Base-by-base conservation (phyloP, 192 early-diverging fungal species). In the Coemansia sp. region DNA sequence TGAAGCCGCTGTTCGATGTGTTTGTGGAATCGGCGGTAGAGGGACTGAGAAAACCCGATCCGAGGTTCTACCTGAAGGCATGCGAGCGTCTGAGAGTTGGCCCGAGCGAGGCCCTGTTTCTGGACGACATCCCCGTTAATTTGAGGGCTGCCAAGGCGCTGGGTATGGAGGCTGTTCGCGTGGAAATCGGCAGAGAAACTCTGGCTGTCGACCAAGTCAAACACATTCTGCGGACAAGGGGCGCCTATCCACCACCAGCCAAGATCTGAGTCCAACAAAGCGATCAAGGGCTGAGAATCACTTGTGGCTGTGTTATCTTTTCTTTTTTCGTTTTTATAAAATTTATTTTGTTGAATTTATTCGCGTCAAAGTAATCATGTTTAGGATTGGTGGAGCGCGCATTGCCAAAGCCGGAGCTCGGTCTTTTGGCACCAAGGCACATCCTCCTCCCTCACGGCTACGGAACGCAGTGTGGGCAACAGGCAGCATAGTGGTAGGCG, bases 101-200 rank as follows among this genome's bases (percentile, higher is more conserved):
- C 14, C 92, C 94, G 9, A 33, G 70, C 0, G 85, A 94, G 56
- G 85, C 72, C 5, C 84, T 94, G 36, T 94, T 95, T 66, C 64
- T 95, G 50, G 94, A 95, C 79, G 94, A 95, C 65, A 94, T 95
- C 71, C 88, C 86, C 18, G 76, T 63, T 76, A 94, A 94, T 50
- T 65, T 94, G 58, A 85, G 87, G 36, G 79, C 89, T 2, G 92
- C 94, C 0, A 76, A 86, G 36, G 68, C 79, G 1, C 76, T 94
- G 5, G 92, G 92, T 28, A 89, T 92, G 85, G 76, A 68, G 1
- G 88, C 89, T 2, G 87, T 95, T 18, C 84, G 86, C 85, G 79
- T 82, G 13, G 47, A 62, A 25, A 71, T 82, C 37, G 79, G 71
- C 16, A 28, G 41, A 3, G 79, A 81, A 33, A 38, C 21, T 14